Evolutionary conservation across 495 filamentous ascomycete genomes (phyloP), one percentile per base, ranked within the genome.

Genomic region (Terfezia boudieri): DNA sequence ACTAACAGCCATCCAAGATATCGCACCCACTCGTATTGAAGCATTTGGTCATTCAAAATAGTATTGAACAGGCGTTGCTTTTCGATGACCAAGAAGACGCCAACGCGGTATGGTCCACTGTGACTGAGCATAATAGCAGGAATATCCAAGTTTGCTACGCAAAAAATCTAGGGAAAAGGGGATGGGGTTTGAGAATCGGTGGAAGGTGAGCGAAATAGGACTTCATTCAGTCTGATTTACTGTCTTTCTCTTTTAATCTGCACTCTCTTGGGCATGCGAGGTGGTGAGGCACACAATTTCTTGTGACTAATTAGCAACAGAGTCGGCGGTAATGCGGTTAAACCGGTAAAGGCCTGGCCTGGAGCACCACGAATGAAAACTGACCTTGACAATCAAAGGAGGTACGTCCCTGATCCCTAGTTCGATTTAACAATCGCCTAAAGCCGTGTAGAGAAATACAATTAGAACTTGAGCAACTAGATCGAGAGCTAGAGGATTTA

Each of bases 11-110:
- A 61, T 7, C 16, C 14, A 36, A 87, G 70, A 80, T 98, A 59
- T 82, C 90, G 58, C 79, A 89, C 64, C 75, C 80, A 12, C 66
- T 80, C 48, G 84, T 92, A 22, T 78, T 78, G 37, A 79, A 82
- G 56, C 81, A 86, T 52, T 68, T 96, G 36, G 82, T 99, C 64
- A 85, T 99, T 64, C 79, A 77, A 53, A 73, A 88, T 60, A 67
- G 70, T 8, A 83, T 94, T 49, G 90, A 99, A 55, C 88, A 96
- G 62, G 78, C 80, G 10, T 73, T 94, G 9, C 66, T 99, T 2
- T 79, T 95, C 49, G 74, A 79, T 48, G 67, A 77, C 46, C 70
- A 83, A 16, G 61, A 70, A 10, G 72, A 83, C 53, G 92, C 81
- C 1, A 69, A 80, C 20, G 14, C 12, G 17, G 41, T 46, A 3